Percentiles rank a stretch among this genome's conserved stretches.
Evolutionary conservation across 805 yeast genomes (phyloP).

Genomic region (Clavispora santaluciae): DNA sequence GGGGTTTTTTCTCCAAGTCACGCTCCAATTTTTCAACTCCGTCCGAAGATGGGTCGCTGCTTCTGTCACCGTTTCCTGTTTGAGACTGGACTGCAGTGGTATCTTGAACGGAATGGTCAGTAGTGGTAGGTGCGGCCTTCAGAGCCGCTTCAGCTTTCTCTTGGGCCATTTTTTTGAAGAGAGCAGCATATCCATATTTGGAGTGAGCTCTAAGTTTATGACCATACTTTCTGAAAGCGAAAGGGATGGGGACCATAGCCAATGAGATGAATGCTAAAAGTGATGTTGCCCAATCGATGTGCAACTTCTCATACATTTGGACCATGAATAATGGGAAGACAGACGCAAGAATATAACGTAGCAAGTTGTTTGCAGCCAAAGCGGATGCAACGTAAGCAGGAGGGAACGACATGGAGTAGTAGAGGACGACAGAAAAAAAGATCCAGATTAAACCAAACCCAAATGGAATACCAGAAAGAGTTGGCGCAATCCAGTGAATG

Average conservation of each 20-base stretch:
- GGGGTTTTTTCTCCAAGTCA: not conserved
- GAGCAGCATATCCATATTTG: constrained; percentile 55
- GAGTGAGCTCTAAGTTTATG: constrained; percentile 50
- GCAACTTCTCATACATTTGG: constrained; percentile 73
- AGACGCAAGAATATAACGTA: constrained; percentile 70
- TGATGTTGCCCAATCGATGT: constrained; percentile 77
- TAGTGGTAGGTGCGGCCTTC: not conserved
- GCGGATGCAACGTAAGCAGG: constrained; percentile 81
- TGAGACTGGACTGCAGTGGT: not conserved
- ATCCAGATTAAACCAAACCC: constrained; percentile 71
- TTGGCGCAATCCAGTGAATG: constrained; percentile 76
- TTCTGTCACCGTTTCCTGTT: not conserved
- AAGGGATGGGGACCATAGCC: constrained; percentile 71
- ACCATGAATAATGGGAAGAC: constrained; percentile 81
- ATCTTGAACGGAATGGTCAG: not conserved
- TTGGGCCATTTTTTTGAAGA: constrained; percentile 18
- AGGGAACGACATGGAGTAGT: constrained; percentile 68
- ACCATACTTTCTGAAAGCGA: constrained; percentile 61
- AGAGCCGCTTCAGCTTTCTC: constrained; percentile 17
- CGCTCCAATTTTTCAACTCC: not conserved
- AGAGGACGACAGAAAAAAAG: constrained; percentile 65
- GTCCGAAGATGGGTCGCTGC: not conserved
- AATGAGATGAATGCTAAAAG: constrained; percentile 61
- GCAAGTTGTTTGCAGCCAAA: constrained; percentile 78
- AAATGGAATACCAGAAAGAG: constrained; percentile 71